Conservation (phyloP, 2,329 filamentous ascomycete genomes). For the Colletotrichum sublineola region DNA sequence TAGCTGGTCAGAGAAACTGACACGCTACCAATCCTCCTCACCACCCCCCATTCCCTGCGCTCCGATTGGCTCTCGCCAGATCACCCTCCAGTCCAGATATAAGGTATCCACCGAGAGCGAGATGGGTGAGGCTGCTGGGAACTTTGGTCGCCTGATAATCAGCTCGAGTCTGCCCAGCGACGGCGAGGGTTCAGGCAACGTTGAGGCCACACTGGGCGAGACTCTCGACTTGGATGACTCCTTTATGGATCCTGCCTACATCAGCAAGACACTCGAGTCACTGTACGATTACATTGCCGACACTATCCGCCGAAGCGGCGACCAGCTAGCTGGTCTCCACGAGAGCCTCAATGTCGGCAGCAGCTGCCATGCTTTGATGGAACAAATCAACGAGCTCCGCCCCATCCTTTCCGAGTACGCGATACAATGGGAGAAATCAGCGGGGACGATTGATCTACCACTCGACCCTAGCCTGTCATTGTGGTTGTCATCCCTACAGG, state of each 20-base stretch:
- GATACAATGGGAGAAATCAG: slow-evolving; percentile 36
- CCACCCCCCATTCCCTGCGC: neutral
- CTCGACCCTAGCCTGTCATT: slow-evolving; percentile 44
- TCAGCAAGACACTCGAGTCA: slow-evolving; percentile 15
- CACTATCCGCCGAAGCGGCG: slow-evolving; percentile 1
- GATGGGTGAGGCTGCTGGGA: neutral
- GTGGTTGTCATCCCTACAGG: slow-evolving; percentile 44
- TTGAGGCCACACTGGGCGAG: neutral
- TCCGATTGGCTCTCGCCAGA: neutral
- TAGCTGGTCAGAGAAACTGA: neutral
- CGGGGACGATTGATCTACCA: slow-evolving; percentile 34
- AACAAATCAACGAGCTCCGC: slow-evolving; percentile 41
- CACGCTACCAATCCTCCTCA: neutral
- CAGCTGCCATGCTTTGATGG: slow-evolving; percentile 34
- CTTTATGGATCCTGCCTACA: slow-evolving; percentile 17
- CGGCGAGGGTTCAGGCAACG: neutral
- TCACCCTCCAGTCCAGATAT: neutral
- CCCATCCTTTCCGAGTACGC: slow-evolving; percentile 45
- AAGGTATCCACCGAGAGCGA: neutral
- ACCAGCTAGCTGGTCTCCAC: neutral
- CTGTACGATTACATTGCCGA: slow-evolving; percentile 7
- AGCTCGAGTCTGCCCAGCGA: neutral
- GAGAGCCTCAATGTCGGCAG: slow-evolving; percentile 20
- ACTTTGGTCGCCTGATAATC: neutral
- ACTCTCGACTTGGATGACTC: slow-evolving; percentile 22